Evolutionary conservation across 2,329 filamentous ascomycete species (phyloP).

Genomic region (Aureobasidium mangrovei): DNA sequence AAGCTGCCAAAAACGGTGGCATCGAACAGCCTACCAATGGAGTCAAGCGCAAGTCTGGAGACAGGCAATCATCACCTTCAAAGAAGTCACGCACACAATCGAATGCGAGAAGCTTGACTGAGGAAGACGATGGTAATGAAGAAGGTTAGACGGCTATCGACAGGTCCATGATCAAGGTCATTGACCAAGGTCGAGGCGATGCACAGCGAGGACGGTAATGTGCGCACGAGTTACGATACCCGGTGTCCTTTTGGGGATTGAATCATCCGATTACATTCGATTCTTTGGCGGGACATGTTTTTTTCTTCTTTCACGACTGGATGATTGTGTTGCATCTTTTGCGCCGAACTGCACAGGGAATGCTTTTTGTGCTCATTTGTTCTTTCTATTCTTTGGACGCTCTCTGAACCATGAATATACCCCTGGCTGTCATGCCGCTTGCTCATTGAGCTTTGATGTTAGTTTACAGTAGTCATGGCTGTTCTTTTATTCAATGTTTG

Average conservation of each 20-base stretch:
- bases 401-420: slow-evolving; percentile 17
- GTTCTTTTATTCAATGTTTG: too few species aligned
- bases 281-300: not conserved
- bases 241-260: not conserved
- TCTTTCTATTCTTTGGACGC: slow-evolving; percentile 12
- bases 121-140: slow-evolving; percentile 30
- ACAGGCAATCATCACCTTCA: slow-evolving; percentile 15
- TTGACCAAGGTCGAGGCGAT: not conserved
- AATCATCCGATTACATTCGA: not conserved
- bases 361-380: slow-evolving; percentile 1
- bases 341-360: slow-evolving; percentile 8
- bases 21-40: slow-evolving; percentile 28
- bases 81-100: slow-evolving; percentile 20
- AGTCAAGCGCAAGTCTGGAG: slow-evolving; percentile 41
- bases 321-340: not conserved
- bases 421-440: slow-evolving; percentile 14
- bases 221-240: slow-evolving; percentile 8
- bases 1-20: slow-evolving; percentile 26
- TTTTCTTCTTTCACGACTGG: slow-evolving; percentile 1
- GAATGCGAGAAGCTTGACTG: slow-evolving; percentile 17
- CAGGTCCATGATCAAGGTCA: slow-evolving; percentile 22
- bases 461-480: too few species aligned
- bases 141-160: slow-evolving; percentile 20
- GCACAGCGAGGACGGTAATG: not conserved
- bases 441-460: not conserved